Evolutionary conservation across 2,329 filamentous ascomycete species (phyloP).

Genomic region (Aquanectria penicillioides): DNA sequence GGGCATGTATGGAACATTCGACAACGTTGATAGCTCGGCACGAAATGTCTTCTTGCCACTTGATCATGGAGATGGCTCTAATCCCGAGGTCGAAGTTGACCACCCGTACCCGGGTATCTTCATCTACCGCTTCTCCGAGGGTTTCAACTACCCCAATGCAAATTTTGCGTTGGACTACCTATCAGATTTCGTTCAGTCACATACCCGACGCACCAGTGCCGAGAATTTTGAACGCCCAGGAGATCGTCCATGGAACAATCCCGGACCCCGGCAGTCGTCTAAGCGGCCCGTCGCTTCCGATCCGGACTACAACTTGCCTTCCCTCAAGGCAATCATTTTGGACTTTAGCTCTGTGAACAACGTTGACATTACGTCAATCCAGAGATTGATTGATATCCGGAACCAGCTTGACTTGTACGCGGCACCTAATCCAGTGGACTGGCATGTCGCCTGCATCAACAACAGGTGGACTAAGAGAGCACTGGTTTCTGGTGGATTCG

Average conservation of each 20-base stretch:
- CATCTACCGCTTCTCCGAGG: conserved; percentile 94
- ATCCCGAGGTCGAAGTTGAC: conserved; percentile 82
- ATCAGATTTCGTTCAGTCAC: conserved; percentile 71
- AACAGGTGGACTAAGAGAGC: conserved; percentile 93
- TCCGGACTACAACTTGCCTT: conserved; percentile 65
- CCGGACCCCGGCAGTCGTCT: conserved; percentile 69
- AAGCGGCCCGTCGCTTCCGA: conserved; percentile 48
- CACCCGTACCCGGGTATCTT: conserved; percentile 91
- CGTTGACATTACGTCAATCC: conserved; percentile 91
- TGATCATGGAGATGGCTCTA: conserved; percentile 88
- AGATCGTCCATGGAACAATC: conserved; percentile 95
- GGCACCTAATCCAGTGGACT: conserved; percentile 83
- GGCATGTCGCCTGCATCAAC: conserved; percentile 94
- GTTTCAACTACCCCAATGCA: conserved; percentile 96
- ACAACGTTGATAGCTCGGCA: conserved; percentile 58
- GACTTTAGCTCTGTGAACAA: conserved; percentile 96
- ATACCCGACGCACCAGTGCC: conserved; percentile 81
- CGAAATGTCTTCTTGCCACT: conserved; percentile 90
- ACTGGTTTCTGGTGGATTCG: conserved; percentile 87
- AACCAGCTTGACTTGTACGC: conserved; percentile 92
- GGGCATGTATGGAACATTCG: conserved; percentile 68
- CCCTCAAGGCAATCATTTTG: conserved; percentile 87
- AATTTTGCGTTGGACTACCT: conserved; percentile 88
- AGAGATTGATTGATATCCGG: conserved; percentile 91
- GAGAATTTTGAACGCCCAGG: conserved; percentile 71